Conservation (phyloP, 202 grass and related monocot genomes). For the Carex sylvatica region DNA sequence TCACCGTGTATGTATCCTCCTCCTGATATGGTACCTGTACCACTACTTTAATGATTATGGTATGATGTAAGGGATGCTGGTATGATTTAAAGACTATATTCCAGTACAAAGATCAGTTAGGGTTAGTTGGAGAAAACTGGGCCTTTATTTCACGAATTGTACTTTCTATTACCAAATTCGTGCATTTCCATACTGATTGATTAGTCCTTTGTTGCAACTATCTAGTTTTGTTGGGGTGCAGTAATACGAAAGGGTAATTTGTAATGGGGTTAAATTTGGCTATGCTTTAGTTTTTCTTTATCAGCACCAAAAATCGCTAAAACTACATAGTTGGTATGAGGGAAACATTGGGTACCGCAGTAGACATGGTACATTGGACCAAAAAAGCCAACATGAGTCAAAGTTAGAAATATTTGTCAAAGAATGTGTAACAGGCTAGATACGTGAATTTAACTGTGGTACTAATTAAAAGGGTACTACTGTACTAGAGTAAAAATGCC, state of each 20-base stretch:
- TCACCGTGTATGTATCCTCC: slow-evolving; percentile 63
- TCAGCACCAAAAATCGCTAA: not conserved
- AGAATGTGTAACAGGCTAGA: not conserved
- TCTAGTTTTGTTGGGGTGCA: not conserved
- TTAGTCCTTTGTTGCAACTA: not conserved
- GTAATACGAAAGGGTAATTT: not conserved
- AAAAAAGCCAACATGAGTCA: not conserved
- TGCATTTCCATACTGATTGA: not conserved
- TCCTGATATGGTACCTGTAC: not conserved
- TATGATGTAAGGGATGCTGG: not conserved
- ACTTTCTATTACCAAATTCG: not conserved
- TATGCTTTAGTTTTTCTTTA: not conserved
- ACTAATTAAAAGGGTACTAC: not conserved
- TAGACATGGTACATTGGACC: not conserved
- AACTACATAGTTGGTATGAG: not conserved
- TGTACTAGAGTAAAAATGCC: not conserved
- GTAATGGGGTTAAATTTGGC: not conserved
- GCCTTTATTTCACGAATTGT: not conserved
- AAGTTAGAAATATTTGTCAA: not conserved
- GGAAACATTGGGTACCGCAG: not conserved
- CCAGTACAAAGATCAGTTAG: not conserved
- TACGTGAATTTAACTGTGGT: not conserved
- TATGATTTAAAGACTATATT: not conserved
- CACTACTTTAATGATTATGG: not conserved
- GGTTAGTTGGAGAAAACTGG: not conserved